These are phyloP conservation scores for Myxozyma geophila DNA, from an alignment of 805 yeast species.

Conservation along the genomic window DNA sequence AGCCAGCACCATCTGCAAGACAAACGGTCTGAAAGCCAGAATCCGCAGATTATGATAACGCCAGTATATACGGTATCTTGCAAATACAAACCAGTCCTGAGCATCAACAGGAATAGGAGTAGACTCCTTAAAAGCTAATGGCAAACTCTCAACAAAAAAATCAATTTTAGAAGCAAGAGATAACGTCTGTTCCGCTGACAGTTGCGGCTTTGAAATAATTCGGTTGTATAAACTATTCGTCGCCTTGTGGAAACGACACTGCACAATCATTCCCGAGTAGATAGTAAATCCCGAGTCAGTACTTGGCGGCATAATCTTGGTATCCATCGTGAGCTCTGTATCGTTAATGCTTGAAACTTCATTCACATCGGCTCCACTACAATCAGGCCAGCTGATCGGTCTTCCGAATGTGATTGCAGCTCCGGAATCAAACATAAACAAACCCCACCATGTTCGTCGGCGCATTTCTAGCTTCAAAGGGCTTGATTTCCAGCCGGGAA, in stretches of 20 bases:
- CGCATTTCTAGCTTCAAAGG: constrained; percentile 58
- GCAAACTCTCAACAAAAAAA: constrained; percentile 51
- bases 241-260: constrained; percentile 55
- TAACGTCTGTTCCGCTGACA: constrained; percentile 57
- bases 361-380: constrained; percentile 54
- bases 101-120: constrained; percentile 42
- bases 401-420: constrained; percentile 68
- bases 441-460: constrained; percentile 70
- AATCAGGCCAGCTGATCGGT: constrained; percentile 59
- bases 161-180: constrained; percentile 52
- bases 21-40: constrained; percentile 59
- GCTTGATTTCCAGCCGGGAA: constrained; percentile 49
- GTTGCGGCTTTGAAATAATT: constrained; percentile 54
- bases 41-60: constrained; percentile 61
- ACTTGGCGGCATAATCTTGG: constrained; percentile 38
- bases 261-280: constrained; percentile 62
- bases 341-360: constrained; percentile 59
- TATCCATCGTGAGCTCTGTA: constrained; percentile 44
- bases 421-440: constrained; percentile 66
- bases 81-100: constrained; percentile 60
- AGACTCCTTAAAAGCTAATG: constrained; percentile 54
- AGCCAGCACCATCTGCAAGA: constrained; percentile 56
- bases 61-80: constrained; percentile 62
- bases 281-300: constrained; percentile 52
- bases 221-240: constrained; percentile 57